Evolutionary conservation across 2,329 filamentous ascomycete genomes (phyloP), one percentile per base, ranked within the genome.

Genomic region (Sporothrix pallida): DNA sequence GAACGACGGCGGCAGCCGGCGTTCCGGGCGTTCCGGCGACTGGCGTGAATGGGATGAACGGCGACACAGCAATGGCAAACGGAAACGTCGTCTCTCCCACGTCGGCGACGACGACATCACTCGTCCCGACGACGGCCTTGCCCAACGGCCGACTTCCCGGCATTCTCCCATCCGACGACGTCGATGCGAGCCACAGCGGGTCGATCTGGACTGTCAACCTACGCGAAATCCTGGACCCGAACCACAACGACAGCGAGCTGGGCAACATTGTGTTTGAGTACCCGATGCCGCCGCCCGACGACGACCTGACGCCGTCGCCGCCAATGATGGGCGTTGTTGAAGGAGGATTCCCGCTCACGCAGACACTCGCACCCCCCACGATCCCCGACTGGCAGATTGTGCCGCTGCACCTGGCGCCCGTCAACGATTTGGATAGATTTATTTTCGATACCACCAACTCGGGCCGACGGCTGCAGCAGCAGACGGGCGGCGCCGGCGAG

Each of bases 171-270:
- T 15, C 10, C 42, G 54, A 71, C 23, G 69, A 63, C 17, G n/a
- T 42, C 44, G 58, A 72, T 17, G 17, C 54, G 37, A 58, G 48
- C 44, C 67, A 56, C 13, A 63, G 44, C 17, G 50, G 46, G 26
- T n/a, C 58, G n/a, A 37, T 65, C 31, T 75, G 72, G 69, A 71
- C 70, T 3, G 65, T 72, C 23, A 60, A 60, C 15, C 50, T 75
- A 10, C 26, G 67, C 1, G 70, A 70, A 37, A 44, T 74, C 6
- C 42, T 73, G 23, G 74, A 70, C n/a, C 58, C 67, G 3, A 48
- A 63, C 42, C 70, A 75, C 15, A 69, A 73, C 12, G 68, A 74
- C 52, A 74, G 77, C n/a, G 73, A 74, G 62, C 60, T 70, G 7
- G 44, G 48, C 37, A 54, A 60, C 31, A 58, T 75, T 37, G 48